These are phyloP conservation scores for Curvularia lunata DNA, from an alignment of 2,329 filamentous ascomycete genomes.

Conservation along the genomic window DNA sequence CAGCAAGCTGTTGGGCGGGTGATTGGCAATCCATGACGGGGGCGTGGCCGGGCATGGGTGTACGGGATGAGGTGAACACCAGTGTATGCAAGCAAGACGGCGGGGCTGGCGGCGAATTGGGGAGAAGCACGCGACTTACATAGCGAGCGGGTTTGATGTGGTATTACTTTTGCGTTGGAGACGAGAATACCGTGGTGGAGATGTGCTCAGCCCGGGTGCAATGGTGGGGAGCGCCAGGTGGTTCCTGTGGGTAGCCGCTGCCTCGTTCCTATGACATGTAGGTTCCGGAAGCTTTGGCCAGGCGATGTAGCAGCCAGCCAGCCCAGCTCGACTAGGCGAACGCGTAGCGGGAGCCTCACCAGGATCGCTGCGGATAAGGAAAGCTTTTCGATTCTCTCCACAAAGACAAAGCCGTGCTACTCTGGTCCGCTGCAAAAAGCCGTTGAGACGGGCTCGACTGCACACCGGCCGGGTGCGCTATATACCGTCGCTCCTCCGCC, in stretches of 20 bases:
- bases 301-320: slow-evolving; percentile 18
- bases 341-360: slow-evolving; percentile 3
- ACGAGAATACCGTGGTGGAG: slow-evolving; percentile 12
- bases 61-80: slow-evolving; percentile 11
- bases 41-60: slow-evolving; percentile 10
- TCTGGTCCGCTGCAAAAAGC: slow-evolving; percentile 7
- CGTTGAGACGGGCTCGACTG: slow-evolving; percentile 17
- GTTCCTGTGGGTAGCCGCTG: slow-evolving; percentile 42
- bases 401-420: not conserved
- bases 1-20: slow-evolving; percentile 23
- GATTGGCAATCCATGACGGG: not conserved
- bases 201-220: slow-evolving; percentile 15
- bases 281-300: slow-evolving; percentile 31
- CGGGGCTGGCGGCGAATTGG: slow-evolving; percentile 6
- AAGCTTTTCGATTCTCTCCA: not conserved
- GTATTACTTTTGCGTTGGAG: not conserved
- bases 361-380: not conserved
- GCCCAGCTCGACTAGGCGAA: slow-evolving; percentile 18
- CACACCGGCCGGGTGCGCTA: slow-evolving; percentile 24
- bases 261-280: slow-evolving; percentile 30
- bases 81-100: slow-evolving; percentile 5
- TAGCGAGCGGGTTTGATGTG: slow-evolving; percentile 11
- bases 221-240: slow-evolving; percentile 14
- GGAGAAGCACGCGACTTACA: slow-evolving; percentile 18
- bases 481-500: slow-evolving; percentile 22